Evolutionary conservation across 1,139 yeast species (phyloP).

Genomic region (Ogataea hybrid): DNA sequence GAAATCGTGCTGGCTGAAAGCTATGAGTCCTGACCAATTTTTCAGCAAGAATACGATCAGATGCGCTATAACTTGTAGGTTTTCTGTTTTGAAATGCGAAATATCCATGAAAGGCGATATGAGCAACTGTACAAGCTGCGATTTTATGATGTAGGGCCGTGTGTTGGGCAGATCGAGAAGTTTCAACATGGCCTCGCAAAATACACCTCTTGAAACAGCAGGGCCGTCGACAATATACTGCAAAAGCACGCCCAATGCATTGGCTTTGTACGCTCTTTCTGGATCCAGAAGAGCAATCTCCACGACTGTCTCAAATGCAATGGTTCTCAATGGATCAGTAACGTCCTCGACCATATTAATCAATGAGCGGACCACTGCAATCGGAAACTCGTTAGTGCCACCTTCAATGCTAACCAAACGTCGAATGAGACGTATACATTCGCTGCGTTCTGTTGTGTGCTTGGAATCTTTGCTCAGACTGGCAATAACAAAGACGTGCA

Average conservation of each 20-base stretch:
- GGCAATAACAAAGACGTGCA: slow-evolving; percentile 63
- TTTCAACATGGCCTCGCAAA: slow-evolving; percentile 51
- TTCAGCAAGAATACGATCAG: slow-evolving; percentile 62
- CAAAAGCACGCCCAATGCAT: slow-evolving; percentile 62
- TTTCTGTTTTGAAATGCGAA: slow-evolving; percentile 49
- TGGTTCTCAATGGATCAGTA: slow-evolving; percentile 53
- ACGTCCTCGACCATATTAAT: slow-evolving; percentile 63
- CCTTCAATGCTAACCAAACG: slow-evolving; percentile 55
- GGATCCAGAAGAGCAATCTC: slow-evolving; percentile 69
- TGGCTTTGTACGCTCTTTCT: slow-evolving; percentile 55
- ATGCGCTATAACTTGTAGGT: slow-evolving; percentile 60
- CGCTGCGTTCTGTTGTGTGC: slow-evolving; percentile 62
- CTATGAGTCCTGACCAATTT: slow-evolving; percentile 74
- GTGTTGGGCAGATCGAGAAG: slow-evolving; percentile 61
- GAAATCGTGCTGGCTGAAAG: slow-evolving; percentile 59
- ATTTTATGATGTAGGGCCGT: slow-evolving; percentile 55
- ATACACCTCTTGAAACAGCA: slow-evolving; percentile 34
- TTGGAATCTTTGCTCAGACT: slow-evolving; percentile 56
- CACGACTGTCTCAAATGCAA: slow-evolving; percentile 67
- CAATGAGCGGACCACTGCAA: slow-evolving; percentile 69
- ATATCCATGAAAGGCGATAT: slow-evolving; percentile 66
- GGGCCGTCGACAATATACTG: slow-evolving; percentile 63
- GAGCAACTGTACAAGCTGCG: slow-evolving; percentile 61
- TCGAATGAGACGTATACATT: slow-evolving; percentile 73
- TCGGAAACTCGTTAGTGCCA: slow-evolving; percentile 56